Evolutionary conservation across 805 yeast genomes (phyloP), one percentile per base, ranked within the genome.

Genomic region (Zygoascus biomembranicola): DNA sequence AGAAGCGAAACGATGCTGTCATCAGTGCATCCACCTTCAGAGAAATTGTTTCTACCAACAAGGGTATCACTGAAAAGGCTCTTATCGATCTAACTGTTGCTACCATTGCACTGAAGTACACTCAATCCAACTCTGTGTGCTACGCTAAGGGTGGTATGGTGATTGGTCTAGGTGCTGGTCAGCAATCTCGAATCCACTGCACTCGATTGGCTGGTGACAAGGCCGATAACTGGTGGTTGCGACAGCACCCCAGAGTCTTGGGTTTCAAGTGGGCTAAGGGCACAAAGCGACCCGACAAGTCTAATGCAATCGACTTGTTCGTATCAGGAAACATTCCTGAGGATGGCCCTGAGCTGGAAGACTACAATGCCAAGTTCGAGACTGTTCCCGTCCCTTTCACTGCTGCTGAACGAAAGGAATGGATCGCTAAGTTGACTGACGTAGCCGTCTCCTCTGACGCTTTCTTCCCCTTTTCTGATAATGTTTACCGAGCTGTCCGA

Each of bases 401-500:
- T 50, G 73, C 71, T 28, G 82, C 77, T 59, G 99, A 94, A 77
- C 88, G 92, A 73, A 74, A 76, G 59, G 96, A 87, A 64, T 94
- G 98, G 98, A 73, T 85, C 60, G 64, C 74, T 57, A 81, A 90
- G 75, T 79, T 90, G 70, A 80, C 76, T 55, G 83, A 87, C 63
- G 99, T 94, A 54, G 90, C 98, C 11, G 77, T 90, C 63, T 85
- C 97, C 16, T 90, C 97, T 2, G 99, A 94, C 70, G 99, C 99
- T 31, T 94, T 94, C 82, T 94, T 94, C 95, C 99, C 99, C 74
- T 94, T 94, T 94, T 94, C 98, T 61, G 99, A 94, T 73, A 94
- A 94, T 69, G 96, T 94, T 63, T 90, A 92, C 82, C 84, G 99
- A 72, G 98, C 98, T 60, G 97, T 84, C 51, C 83, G 87, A 77